Percentiles rank a stretch among this genome's conserved stretches.
These are phyloP conservation scores for Rhipidocladum racemiflorum DNA, from an alignment of 176 grass and related monocot genomes.

Conservation along the genomic window DNA sequence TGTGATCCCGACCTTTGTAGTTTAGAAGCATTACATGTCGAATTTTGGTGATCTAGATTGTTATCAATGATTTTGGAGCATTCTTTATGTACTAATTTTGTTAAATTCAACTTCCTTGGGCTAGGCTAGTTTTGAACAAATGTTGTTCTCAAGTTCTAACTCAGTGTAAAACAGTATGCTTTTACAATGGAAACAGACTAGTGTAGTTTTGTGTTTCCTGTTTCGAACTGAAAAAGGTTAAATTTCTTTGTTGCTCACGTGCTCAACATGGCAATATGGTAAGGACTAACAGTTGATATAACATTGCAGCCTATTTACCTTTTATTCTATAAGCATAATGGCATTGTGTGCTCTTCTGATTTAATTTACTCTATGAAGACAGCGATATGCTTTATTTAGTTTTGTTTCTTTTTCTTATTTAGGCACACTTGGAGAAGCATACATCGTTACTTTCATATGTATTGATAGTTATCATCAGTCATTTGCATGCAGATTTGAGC, in stretches of 20 bases:
- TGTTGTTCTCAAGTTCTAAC: not conserved
- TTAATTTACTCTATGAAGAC: not conserved
- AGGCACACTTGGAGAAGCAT: not conserved
- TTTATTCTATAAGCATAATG: not conserved
- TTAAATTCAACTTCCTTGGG: not conserved
- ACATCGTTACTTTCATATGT: not conserved
- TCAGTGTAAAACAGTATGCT: not conserved
- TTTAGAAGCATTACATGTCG: not conserved
- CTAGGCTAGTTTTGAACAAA: not conserved
- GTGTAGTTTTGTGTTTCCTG: not conserved
- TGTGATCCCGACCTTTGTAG: not conserved
- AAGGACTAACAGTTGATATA: not conserved
- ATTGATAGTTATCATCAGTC: not conserved
- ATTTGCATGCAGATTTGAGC: not conserved
- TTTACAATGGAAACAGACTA: not conserved
- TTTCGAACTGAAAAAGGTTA: not conserved
- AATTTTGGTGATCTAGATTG: not conserved
- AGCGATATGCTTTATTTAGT: not conserved
- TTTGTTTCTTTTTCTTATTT: not conserved
- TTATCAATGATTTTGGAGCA: not conserved
- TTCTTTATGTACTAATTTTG: not conserved
- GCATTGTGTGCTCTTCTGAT: not conserved
- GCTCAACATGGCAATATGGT: not conserved
- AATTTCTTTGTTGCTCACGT: not conserved
- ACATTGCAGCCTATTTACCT: not conserved